Conservation (phyloP, 2,329 filamentous ascomycete genomes). For the Penicillium paneum region DNA sequence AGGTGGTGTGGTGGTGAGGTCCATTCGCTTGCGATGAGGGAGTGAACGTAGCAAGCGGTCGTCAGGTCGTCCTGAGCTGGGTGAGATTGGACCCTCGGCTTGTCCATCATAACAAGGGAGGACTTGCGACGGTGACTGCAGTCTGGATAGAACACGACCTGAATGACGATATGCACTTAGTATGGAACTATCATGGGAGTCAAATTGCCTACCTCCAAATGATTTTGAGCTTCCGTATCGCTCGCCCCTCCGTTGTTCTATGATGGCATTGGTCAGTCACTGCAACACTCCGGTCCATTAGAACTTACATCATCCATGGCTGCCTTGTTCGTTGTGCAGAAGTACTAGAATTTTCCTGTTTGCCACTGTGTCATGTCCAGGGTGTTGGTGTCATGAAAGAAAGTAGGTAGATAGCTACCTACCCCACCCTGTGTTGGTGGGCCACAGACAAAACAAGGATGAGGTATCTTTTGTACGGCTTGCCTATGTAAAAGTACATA, state of each 20-base stretch:
- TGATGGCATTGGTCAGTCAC: conserved; percentile 15
- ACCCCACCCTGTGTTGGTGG: not conserved
- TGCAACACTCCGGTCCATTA: not conserved
- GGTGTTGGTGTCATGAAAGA: conserved; percentile 8
- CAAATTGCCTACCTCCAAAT: conserved; percentile 33
- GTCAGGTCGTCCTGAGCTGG: conserved; percentile 34
- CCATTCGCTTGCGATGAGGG: conserved; percentile 49
- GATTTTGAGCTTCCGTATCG: conserved; percentile 34
- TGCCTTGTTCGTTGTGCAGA: conserved; percentile 17
- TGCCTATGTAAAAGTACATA: not conserved
- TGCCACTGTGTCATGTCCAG: conserved; percentile 15
- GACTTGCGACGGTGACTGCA: conserved; percentile 57
- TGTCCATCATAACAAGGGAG: conserved; percentile 51
- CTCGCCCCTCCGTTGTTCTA: conserved; percentile 34
- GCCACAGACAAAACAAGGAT: not conserved
- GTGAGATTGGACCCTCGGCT: conserved; percentile 38
- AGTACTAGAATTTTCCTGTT: conserved; percentile 2
- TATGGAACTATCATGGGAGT: not conserved
- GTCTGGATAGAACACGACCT: conserved; percentile 58
- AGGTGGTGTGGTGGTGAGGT: conserved; percentile 14
- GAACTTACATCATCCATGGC: conserved; percentile 20
- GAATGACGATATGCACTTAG: conserved; percentile 1
- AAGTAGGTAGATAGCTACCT: conserved; percentile 16
- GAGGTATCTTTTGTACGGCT: not conserved
- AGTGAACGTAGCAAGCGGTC: conserved; percentile 62